phyloP scores from a whole-genome alignment of 305 asterid species.

The Solanum hybrid region DNA sequence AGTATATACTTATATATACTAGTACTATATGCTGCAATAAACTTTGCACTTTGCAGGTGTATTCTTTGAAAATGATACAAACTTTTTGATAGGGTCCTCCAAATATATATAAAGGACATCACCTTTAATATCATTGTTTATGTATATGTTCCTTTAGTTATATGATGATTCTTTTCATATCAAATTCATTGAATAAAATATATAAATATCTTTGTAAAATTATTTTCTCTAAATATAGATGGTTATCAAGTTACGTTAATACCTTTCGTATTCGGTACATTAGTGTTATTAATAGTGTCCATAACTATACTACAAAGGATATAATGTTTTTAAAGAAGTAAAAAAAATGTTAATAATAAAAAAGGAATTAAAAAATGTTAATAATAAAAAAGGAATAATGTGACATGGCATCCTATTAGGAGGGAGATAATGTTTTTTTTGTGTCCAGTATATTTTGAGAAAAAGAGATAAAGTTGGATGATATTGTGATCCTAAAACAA shows the following conservation, averaged over 20 bases:
- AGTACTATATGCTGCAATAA: not conserved
- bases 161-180: not conserved
- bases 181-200: not conserved
- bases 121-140: not conserved
- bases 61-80: not conserved
- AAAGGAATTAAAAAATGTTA: too few species aligned
- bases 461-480: too few species aligned
- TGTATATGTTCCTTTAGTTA: not conserved
- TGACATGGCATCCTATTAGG: too few species aligned
- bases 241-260: not conserved
- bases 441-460: too few species aligned
- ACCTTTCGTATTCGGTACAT: not conserved
- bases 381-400: too few species aligned
- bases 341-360: too few species aligned
- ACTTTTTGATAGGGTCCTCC: constrained; percentile 2
- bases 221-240: not conserved
- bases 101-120: not conserved
- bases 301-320: too few species aligned
- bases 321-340: too few species aligned
- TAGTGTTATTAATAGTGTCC: not conserved
- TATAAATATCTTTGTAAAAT: not conserved
- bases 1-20: not conserved
- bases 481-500: too few species aligned
- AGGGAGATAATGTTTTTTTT: too few species aligned
- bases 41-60: not conserved